These are phyloP conservation scores for Fagopyrum homotropicum DNA, from an alignment of 148 eudicot species.

Conservation along the genomic window DNA sequence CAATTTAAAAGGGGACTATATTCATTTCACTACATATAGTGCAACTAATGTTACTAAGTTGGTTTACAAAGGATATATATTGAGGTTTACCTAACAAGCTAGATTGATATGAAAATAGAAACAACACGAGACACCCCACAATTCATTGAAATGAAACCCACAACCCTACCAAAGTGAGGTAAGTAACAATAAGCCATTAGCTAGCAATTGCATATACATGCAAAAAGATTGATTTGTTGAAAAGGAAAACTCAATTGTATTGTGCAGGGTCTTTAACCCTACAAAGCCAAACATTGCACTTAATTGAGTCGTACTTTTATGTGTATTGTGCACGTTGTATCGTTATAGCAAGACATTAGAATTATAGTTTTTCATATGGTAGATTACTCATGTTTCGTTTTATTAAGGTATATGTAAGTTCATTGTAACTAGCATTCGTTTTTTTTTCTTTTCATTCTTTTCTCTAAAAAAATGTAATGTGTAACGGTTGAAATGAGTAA, in stretches of 20 bases:
- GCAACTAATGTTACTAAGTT: too few relatives aligned
- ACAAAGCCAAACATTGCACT: constrained; percentile 9
- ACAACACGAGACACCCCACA: not conserved
- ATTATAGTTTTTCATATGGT: not conserved
- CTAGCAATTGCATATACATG: not conserved
- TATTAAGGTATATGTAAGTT: not conserved
- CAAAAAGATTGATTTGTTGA: not conserved
- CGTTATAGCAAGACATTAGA: constrained; percentile 1
- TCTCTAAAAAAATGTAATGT: too few relatives aligned
- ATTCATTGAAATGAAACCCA: not conserved
- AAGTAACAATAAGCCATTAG: constrained; percentile 5
- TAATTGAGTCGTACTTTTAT: not conserved
- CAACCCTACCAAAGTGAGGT: not conserved
- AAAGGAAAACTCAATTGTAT: constrained; percentile 2
- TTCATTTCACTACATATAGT: too few relatives aligned
- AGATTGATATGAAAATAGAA: not conserved
- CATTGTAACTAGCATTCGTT: not conserved
- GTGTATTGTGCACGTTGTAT: not conserved
- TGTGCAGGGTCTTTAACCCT: constrained; percentile 8
- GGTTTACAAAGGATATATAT: too few relatives aligned
- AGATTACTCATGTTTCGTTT: not conserved
- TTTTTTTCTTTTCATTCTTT: not conserved
- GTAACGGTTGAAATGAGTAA: too few relatives aligned
- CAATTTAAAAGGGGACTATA: too few relatives aligned
- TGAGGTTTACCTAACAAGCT: not conserved